Evolutionary conservation across 345 rosid genomes (phyloP).

Genomic region (Zanthoxylum bungeanum): DNA sequence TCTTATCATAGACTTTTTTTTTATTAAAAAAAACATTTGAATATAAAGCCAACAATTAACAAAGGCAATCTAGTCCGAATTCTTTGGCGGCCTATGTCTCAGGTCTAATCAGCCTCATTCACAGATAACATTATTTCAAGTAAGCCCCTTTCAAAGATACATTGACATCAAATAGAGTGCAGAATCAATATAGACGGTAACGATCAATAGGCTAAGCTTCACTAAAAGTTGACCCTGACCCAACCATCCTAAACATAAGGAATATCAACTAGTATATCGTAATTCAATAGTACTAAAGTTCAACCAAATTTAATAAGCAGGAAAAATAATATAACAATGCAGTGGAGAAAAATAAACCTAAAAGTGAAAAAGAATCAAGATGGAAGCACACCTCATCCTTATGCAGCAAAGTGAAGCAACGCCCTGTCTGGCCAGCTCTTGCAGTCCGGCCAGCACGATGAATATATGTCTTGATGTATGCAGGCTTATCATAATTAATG

Average conservation of each 20-base stretch:
- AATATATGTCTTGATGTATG: slow-evolving; percentile 70
- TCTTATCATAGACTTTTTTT: not conserved
- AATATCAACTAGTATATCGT: not conserved
- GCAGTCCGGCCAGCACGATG: slow-evolving; percentile 98
- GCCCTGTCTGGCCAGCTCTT: slow-evolving; percentile 86
- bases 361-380: not conserved
- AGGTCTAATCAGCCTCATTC: not conserved
- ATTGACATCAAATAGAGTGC: not conserved
- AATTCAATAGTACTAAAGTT: not conserved
- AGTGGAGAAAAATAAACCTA: not conserved
- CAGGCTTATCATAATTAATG: slow-evolving; percentile 84
- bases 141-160: not conserved
- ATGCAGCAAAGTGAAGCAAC: slow-evolving; percentile 81
- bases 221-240: not conserved
- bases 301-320: not conserved
- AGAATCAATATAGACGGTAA: too few relatives aligned
- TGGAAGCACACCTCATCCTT: slow-evolving; percentile 50
- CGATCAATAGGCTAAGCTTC: not conserved
- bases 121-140: not conserved
- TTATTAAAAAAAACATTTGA: not conserved
- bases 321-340: not conserved
- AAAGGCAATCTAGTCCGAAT: not conserved
- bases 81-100: not conserved
- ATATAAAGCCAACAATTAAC: not conserved
- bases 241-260: not conserved